Evolutionary conservation across 768 basidiomycete genomes (phyloP), one percentile per base, ranked within the genome.

Genomic region (Tulasnella sp.): DNA sequence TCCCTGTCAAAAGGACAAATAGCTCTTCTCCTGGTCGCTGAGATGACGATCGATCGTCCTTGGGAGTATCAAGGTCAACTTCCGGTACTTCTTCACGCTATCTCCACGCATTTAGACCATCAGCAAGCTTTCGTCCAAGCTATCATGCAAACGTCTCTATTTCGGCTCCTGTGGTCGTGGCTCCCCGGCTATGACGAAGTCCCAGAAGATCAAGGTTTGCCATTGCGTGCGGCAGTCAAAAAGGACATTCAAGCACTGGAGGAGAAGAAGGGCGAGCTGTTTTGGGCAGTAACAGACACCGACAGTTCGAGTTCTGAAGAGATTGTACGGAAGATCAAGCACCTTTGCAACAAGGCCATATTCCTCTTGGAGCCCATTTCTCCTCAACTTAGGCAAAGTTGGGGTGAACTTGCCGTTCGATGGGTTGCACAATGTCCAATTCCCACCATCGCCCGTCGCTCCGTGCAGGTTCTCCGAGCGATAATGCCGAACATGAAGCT

Each of bases 401-500:
- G 97, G 92, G 95, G 94, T 8, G 92, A 92, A 3, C 82, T 96
- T 42, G 93, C 94, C 14, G 86, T 98, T 80, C 86, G 88, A 41
- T 98, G 97, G 92, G 93, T 95, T 5, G 96, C 95, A 18, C 89
- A 92, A 1, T 97, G 96, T 83, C 93, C 94, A 22, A 95, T 96
- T 81, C 91, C 95, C 73, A 91, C 92, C 54, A 91, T 92, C 28
- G 96, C 97, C 3, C 95, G 94, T 86, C 90, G 96, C 44, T 97
- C 96, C 14, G 88, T 98, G 81, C 96, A 98, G 85, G 88, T 96
- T n/a, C 96, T 95, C 86, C 92, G 95, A 50, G 91, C 93, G 0
- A 87, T 98, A 31, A 90, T 91, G 84, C 93, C 95, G 0, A 88
- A 89, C 40, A 89, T 95, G 58, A 92, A 91, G 77, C 90, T 92